Evolutionary conservation across 2,329 filamentous ascomycete genomes (phyloP).

Genomic region (Metarhizium album): DNA sequence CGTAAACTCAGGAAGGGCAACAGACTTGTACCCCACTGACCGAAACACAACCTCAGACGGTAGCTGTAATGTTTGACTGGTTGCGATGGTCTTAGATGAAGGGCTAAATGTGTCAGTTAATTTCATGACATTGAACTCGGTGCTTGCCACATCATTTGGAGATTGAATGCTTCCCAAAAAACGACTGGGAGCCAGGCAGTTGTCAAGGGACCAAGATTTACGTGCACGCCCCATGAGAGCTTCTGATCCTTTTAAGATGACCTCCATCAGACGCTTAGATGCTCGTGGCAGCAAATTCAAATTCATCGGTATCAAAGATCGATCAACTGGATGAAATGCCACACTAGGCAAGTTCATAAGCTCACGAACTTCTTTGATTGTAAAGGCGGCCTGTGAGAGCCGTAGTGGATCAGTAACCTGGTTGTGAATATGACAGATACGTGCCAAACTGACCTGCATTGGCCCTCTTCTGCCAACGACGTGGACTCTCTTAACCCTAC

Average conservation of each 20-base stretch:
- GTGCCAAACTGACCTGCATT: constrained; percentile 52
- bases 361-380: constrained; percentile 88
- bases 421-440: neutral
- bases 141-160: constrained; percentile 44
- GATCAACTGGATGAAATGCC: constrained; percentile 58
- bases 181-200: constrained; percentile 65
- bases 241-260: constrained; percentile 65
- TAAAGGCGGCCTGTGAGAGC: constrained; percentile 66
- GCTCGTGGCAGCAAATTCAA: constrained; percentile 63
- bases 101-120: constrained; percentile 47
- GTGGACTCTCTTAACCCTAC: constrained; percentile 66
- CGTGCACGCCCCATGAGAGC: constrained; percentile 33
- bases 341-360: constrained; percentile 67
- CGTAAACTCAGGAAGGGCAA: constrained; percentile 62
- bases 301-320: constrained; percentile 54
- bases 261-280: constrained; percentile 65
- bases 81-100: constrained; percentile 34
- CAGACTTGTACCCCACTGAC: constrained; percentile 89
- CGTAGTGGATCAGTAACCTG: neutral
- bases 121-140: constrained; percentile 54
- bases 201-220: constrained; percentile 77
- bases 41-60: constrained; percentile 69
- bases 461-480: constrained; percentile 86
- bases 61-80: constrained; percentile 40
- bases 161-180: constrained; percentile 45